A percentile compares a stretch with the other conserved stretches of the same genome.
Conservation (phyloP, 495 filamentous ascomycete genomes). For the Tuber microsphaerosporum region DNA sequence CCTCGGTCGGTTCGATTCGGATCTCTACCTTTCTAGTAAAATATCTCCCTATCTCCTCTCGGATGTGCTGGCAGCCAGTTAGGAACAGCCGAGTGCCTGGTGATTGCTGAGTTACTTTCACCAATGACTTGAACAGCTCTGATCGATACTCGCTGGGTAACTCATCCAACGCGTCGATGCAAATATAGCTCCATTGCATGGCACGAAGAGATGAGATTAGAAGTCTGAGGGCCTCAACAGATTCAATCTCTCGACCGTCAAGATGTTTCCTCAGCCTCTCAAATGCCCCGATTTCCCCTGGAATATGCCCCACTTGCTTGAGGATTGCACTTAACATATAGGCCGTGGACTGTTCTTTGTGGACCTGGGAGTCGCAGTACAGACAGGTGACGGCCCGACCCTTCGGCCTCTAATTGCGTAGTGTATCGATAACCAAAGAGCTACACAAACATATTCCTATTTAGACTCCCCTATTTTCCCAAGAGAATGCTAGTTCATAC, state of each 20-base stretch:
- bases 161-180: not conserved
- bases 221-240: not conserved
- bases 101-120: not conserved
- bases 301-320: too few relatives aligned
- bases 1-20: not conserved
- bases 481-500: not conserved
- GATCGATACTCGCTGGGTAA: not conserved
- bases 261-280: not conserved
- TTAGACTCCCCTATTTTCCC: not conserved
- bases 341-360: not conserved
- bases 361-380: not conserved
- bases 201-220: not conserved
- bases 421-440: not conserved
- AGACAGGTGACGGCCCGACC: not conserved
- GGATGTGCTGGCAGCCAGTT: not conserved
- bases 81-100: not conserved
- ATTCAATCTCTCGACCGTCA: not conserved
- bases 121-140: not conserved
- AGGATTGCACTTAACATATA: not conserved
- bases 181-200: not conserved
- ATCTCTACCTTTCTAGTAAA: not conserved
- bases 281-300: too few relatives aligned
- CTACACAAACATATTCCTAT: not conserved
- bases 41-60: not conserved
- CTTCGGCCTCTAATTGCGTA: not conserved